These are phyloP conservation scores for Cladosporium halotolerans DNA, from an alignment of 2,329 filamentous ascomycete species.

Conservation along the genomic window DNA sequence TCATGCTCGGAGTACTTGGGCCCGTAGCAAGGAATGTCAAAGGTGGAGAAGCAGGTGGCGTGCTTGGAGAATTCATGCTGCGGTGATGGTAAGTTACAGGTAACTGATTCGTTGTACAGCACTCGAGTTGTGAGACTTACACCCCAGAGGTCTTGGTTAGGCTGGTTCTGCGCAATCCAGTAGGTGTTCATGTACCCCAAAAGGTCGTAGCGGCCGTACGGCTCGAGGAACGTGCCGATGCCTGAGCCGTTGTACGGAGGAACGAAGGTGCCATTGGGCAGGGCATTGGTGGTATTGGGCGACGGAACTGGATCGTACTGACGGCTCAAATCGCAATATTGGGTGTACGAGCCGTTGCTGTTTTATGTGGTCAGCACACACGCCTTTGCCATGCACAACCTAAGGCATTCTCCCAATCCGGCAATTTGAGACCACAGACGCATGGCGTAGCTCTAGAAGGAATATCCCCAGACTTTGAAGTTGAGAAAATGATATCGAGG, in stretches of 20 bases:
- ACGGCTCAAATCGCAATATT: slow-evolving; percentile 60
- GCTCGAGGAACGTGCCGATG: slow-evolving; percentile 53
- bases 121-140: neutral
- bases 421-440: neutral
- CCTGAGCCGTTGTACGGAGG: slow-evolving; percentile 52
- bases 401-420: neutral
- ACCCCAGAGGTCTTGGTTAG: slow-evolving; percentile 57
- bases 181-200: slow-evolving; percentile 60
- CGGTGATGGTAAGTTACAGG: neutral
- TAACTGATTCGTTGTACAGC: neutral
- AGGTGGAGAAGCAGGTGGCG: slow-evolving; percentile 58
- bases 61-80: slow-evolving; percentile 62
- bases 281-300: slow-evolving; percentile 58
- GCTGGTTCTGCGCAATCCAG: slow-evolving; percentile 55
- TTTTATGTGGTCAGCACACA: too few species aligned
- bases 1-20: slow-evolving; percentile 50
- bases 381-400: too few species aligned
- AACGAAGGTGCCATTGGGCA: slow-evolving; percentile 46
- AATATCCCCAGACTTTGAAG: too few species aligned
- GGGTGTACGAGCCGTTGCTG: slow-evolving; percentile 52
- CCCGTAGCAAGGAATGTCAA: slow-evolving; percentile 60
- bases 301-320: slow-evolving; percentile 55
- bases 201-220: slow-evolving; percentile 54
- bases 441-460: neutral
- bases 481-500: too few species aligned